These are phyloP conservation scores for Eucommia ulmoides DNA, from an alignment of 257 asterid species.

Conservation along the genomic window DNA sequence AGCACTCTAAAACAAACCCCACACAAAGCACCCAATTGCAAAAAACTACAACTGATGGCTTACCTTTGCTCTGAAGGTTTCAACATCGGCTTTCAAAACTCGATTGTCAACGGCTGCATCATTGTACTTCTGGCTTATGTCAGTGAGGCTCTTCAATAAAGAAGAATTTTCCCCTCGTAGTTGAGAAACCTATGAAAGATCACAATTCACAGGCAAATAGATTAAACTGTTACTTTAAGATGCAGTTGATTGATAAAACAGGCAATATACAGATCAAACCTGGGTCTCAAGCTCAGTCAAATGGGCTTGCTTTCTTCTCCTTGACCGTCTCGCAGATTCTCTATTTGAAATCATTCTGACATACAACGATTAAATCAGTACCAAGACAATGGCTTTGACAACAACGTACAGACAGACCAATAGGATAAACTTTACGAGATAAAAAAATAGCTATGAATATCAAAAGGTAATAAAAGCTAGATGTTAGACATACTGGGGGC, in stretches of 20 bases:
- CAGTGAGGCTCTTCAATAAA: constrained; percentile 58
- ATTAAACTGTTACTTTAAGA: too few relatives aligned
- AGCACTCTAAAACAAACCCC: too few relatives aligned
- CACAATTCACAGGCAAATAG: too few relatives aligned
- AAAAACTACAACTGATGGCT: too few relatives aligned
- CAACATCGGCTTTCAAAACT: constrained; percentile 91
- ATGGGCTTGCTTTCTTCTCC: constrained; percentile 95
- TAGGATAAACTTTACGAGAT: too few relatives aligned
- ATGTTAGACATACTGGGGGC: too few relatives aligned
- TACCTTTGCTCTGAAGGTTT: constrained; percentile 93
- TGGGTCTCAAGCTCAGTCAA: constrained; percentile 88
- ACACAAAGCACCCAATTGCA: too few relatives aligned
- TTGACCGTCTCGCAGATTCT: constrained; percentile 98
- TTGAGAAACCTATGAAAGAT: constrained; percentile 54
- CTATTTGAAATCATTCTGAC: constrained; percentile 95
- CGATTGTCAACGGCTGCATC: constrained; percentile 93
- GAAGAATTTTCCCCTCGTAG: constrained; percentile 71
- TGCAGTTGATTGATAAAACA: neutral
- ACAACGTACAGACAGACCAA: too few relatives aligned
- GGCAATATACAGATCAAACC: constrained; percentile 22
- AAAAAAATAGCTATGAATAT: too few relatives aligned
- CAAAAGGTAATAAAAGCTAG: too few relatives aligned
- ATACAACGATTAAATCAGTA: constrained; percentile 4
- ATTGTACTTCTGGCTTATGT: constrained; percentile 70
- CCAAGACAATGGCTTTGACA: too few relatives aligned